Evolutionary conservation across 1,284 basidiomycete genomes (phyloP).

Genomic region (Sphaerobolus stellatus): DNA sequence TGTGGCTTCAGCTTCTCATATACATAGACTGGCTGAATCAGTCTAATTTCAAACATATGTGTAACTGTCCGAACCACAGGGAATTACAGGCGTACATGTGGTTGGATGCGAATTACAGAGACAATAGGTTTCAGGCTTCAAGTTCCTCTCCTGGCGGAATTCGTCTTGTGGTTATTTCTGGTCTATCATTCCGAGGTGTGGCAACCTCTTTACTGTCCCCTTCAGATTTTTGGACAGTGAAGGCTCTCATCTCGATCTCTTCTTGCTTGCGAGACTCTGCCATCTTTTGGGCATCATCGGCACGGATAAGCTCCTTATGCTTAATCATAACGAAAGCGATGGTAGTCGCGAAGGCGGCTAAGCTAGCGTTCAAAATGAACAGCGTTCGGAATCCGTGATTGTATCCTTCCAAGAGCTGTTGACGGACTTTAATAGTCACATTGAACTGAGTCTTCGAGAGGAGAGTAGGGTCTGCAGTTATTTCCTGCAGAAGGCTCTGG

Average conservation of each 20-base stretch:
- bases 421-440: slow-evolving; percentile 39
- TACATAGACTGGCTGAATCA: not conserved
- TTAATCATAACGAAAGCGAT: slow-evolving; percentile 55
- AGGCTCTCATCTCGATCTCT: not conserved
- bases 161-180: not conserved
- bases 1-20: not conserved
- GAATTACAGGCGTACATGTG: not conserved
- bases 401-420: slow-evolving; percentile 53
- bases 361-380: slow-evolving; percentile 55
- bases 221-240: too few species aligned
- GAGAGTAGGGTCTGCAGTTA: slow-evolving; percentile 48
- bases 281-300: slow-evolving; percentile 50
- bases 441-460: slow-evolving; percentile 26
- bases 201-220: not conserved
- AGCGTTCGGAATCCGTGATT: slow-evolving; percentile 54
- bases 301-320: slow-evolving; percentile 54
- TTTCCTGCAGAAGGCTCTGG: slow-evolving; percentile 33
- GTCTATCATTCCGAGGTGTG: not conserved
- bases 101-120: not conserved
- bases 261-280: slow-evolving; percentile 27
- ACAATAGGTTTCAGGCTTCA: not conserved
- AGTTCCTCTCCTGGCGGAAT: not conserved
- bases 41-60: not conserved
- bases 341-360: slow-evolving; percentile 48
- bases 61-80: not conserved